Evolutionary conservation across 139 green algal genomes (phyloP), one percentile per base, ranked within the genome.

Genomic region (Mychonastes homosphaera): DNA sequence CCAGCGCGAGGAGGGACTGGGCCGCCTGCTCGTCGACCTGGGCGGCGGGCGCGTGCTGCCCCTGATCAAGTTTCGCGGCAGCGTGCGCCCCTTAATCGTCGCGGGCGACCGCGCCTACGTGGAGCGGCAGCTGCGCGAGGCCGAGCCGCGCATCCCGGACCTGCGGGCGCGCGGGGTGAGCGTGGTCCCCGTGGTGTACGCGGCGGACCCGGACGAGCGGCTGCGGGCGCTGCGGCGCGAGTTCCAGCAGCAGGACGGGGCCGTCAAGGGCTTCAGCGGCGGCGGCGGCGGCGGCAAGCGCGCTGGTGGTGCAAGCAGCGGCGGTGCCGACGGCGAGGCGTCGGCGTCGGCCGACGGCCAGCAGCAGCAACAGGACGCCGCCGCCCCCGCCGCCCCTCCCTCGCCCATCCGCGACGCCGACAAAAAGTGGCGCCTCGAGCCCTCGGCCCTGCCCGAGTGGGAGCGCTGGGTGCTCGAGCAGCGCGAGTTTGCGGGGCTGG

Each of bases 401-500:
- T n/a, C n/a, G n/a, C n/a, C n/a, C n/a, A n/a, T 82, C 32, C 46
- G 50, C 21, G 69, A 84, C n/a, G 45, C 51, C 10, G 77, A 84
- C 68, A 68, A 71, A 41, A 77, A 85, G 50, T 89, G 87, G 81
- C 27, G 78, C 56, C 64, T 94, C 23, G 54, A 79, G 54, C 59
- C 67, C 5, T 44, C 41, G 27, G 44, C 43, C n/a, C 27, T 57
- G 6, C 3, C 23, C 15, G 62, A 69, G 33, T 62, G 62, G 62
- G 62, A 69, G 73, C 58, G 61, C 9, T 96, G 89, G 89, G n/a
- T 96, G 12, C 54, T 78, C 27, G 56, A 77, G 34, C 87, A 95
- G 64, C 73, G 83, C 63, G 64, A 69, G 70, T 75, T 79, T 62
- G 72, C 69, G 12, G 64, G 64, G 4, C 15, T 67, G 52, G n/a